A percentile compares a stretch with the other conserved stretches of the same genome.
These are phyloP conservation scores for Trichoderma arundinaceum DNA, from an alignment of 2,329 filamentous ascomycete genomes.

Conservation along the genomic window DNA sequence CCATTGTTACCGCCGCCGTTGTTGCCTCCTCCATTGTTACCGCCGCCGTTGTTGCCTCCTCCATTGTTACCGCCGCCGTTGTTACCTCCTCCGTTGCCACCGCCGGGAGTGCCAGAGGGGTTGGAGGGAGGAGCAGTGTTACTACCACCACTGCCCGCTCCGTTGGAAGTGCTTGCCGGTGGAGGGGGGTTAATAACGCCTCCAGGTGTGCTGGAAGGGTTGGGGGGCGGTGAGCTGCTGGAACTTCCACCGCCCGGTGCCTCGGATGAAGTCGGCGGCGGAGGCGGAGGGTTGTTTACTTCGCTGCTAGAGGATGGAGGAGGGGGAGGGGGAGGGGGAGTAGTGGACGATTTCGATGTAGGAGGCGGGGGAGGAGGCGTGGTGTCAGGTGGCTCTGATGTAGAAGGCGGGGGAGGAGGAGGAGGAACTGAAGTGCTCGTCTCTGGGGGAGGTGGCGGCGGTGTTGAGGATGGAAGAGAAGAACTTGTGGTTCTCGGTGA, in stretches of 20 bases:
- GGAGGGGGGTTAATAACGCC: constrained; percentile 12
- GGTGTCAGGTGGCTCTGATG: neutral
- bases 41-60: neutral
- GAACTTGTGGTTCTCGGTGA: neutral
- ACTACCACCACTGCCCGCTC: neutral
- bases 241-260: neutral
- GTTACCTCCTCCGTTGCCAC: neutral
- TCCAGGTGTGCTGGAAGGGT: neutral
- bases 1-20: neutral
- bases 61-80: neutral
- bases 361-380: constrained; percentile 1
- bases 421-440: constrained; percentile 2
- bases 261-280: neutral
- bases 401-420: neutral
- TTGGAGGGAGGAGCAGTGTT: neutral
- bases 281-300: neutral
- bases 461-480: constrained; percentile 4
- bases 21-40: neutral
- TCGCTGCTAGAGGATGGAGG: neutral
- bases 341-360: neutral
- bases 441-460: constrained; percentile 13
- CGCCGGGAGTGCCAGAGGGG: constrained; percentile 7
- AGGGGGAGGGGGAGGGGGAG: neutral
- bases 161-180: constrained; percentile 5
- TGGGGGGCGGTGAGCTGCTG: neutral